Conservation (phyloP, 2,329 filamentous ascomycete genomes). For the Colletotrichum karsti region DNA sequence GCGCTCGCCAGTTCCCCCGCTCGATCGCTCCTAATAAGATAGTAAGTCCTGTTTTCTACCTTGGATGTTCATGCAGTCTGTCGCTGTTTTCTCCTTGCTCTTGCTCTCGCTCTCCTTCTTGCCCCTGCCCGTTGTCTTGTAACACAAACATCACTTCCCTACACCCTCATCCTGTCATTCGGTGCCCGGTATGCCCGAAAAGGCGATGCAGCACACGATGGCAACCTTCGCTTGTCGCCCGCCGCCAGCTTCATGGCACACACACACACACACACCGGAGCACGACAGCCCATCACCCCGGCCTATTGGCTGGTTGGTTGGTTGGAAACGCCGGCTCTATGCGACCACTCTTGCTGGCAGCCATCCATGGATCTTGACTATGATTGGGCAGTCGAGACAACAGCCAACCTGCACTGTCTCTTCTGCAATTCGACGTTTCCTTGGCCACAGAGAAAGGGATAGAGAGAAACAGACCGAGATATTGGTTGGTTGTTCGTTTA, state of each 20-base stretch:
- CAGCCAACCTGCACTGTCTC: not conserved
- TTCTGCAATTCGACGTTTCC: not conserved
- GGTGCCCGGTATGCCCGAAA: not conserved
- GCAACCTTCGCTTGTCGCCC: not conserved
- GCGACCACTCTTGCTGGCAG: not conserved
- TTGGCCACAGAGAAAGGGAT: not conserved
- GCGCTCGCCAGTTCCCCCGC: conserved; percentile 7
- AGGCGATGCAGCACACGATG: not conserved
- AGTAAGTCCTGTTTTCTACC: conserved; percentile 5
- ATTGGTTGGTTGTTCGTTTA: not conserved
- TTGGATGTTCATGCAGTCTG: not conserved
- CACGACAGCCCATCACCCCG: not conserved
- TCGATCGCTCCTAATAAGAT: conserved; percentile 13
- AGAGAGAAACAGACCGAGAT: not conserved
- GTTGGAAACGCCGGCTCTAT: not conserved
- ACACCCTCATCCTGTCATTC: not conserved
- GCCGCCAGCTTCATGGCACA: not conserved
- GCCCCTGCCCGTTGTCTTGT: not conserved
- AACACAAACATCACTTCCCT: not conserved
- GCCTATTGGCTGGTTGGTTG: not conserved
- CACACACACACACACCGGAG: not conserved
- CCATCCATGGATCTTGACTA: not conserved
- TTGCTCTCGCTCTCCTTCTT: not conserved
- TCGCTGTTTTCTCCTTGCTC: not conserved
- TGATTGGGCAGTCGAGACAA: not conserved